Conservation (phyloP, 164 flowering plant species). For the Magnolia changhungtana region DNA sequence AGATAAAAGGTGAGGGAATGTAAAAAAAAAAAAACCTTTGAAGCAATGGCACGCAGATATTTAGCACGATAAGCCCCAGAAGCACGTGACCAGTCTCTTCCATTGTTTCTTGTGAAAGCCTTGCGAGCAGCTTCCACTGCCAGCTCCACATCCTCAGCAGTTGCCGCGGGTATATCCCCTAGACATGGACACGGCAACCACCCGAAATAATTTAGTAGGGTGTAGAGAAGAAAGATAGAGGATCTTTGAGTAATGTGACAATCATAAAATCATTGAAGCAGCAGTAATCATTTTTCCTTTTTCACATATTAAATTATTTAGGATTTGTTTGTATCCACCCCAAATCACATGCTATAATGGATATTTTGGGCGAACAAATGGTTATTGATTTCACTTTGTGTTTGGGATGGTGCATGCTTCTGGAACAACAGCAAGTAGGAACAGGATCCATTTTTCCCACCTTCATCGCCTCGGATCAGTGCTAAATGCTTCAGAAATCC, state of each 20-base stretch:
- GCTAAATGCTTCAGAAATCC: no score
- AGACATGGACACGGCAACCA: slow-evolving; percentile 3
- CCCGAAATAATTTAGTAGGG: no score
- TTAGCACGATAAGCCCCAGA: slow-evolving; percentile 90
- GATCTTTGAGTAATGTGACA: neutral
- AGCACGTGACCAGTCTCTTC: slow-evolving; percentile 68
- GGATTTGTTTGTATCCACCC: no score
- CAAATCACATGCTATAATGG: no score
- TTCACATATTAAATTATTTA: neutral
- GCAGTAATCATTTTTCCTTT: neutral
- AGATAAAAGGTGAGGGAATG: neutral
- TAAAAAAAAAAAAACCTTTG: slow-evolving; percentile 49
- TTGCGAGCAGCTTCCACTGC: slow-evolving; percentile 82
- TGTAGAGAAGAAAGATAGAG: neutral
- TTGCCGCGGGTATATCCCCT: slow-evolving; percentile 93
- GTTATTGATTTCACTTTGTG: no score
- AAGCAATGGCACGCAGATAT: slow-evolving; percentile 90
- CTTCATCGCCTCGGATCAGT: no score
- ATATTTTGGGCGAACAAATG: no score
- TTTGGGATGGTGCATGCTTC: no score
- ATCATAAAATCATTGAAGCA: neutral
- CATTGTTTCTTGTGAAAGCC: slow-evolving; percentile 61
- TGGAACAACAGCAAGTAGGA: no score
- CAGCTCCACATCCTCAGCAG: slow-evolving; percentile 82
- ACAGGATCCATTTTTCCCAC: no score